A percentile compares a stretch with the other conserved stretches of the same genome.
These are phyloP conservation scores for Ophiostoma sp. DNA, from an alignment of 2,329 filamentous ascomycete genomes.

Conservation along the genomic window DNA sequence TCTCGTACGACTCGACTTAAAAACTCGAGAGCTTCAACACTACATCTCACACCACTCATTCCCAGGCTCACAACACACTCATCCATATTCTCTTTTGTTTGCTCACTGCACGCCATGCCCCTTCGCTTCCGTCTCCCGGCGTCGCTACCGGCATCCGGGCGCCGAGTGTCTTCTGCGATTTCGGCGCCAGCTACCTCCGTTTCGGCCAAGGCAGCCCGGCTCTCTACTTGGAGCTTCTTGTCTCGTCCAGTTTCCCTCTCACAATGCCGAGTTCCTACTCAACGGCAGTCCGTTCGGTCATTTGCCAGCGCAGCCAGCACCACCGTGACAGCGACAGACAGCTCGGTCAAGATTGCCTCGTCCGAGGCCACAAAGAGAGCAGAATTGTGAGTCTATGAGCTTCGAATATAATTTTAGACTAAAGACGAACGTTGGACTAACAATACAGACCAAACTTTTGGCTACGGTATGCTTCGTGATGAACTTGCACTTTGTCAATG, in stretches of 20 bases:
- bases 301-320: constrained; percentile 24
- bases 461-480: constrained; percentile 25
- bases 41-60: not conserved
- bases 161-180: not conserved
- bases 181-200: not conserved
- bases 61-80: not conserved
- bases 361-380: constrained; percentile 30
- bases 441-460: constrained; percentile 30
- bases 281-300: not conserved
- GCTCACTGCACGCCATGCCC: not conserved
- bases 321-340: constrained; percentile 9
- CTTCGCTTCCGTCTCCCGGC: constrained; percentile 16
- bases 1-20: not conserved
- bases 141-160: not conserved
- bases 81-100: not conserved
- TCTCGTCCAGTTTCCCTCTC: not conserved
- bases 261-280: not conserved
- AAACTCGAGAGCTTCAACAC: not conserved
- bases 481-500: not conserved
- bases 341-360: constrained; percentile 29
- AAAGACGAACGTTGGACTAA: not conserved
- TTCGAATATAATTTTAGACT: too few species aligned
- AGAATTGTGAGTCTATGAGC: constrained; percentile 19
- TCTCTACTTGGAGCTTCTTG: not conserved
- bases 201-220: not conserved